phyloP scores from a whole-genome alignment of 805 yeast genomes.

The Ogataea ganodermae region DNA sequence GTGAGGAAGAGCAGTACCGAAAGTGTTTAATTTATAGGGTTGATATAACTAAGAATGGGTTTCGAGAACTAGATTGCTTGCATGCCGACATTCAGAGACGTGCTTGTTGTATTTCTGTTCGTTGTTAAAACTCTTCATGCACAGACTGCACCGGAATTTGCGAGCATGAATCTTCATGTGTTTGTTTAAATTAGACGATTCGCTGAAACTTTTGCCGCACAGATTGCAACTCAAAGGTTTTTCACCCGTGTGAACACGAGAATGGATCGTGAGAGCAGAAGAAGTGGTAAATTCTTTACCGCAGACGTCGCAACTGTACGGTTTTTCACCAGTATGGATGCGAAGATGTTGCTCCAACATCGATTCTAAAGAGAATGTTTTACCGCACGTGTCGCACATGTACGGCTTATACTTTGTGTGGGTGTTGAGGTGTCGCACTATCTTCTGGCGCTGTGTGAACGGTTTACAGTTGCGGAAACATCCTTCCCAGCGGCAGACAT shows the following conservation, averaged over 20 bases:
- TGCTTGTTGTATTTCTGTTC: conserved; percentile 46
- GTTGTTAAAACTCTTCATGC: conserved; percentile 54
- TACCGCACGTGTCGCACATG: conserved; percentile 67
- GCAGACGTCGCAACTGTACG: conserved; percentile 73
- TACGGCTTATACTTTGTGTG: conserved; percentile 87
- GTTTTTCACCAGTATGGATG: conserved; percentile 88
- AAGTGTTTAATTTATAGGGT: neutral
- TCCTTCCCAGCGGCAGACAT: conserved; percentile 75
- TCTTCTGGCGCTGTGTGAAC: conserved; percentile 83
- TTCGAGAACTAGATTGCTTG: too few relatives aligned
- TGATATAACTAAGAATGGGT: too few relatives aligned
- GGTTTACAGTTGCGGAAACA: conserved; percentile 65
- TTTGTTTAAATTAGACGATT: conserved; percentile 83
- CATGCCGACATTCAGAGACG: conserved; percentile 22
- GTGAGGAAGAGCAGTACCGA: conserved; percentile 8
- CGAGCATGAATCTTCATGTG: conserved; percentile 80
- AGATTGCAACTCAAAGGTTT: conserved; percentile 79
- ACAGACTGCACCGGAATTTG: conserved; percentile 49
- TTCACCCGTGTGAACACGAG: conserved; percentile 86
- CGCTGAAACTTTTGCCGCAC: conserved; percentile 85
- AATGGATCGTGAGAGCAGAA: conserved; percentile 80
- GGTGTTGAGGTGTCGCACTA: conserved; percentile 80
- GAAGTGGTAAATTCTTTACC: conserved; percentile 79
- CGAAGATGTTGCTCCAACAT: conserved; percentile 81
- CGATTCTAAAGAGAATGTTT: conserved; percentile 72